phyloP scores from a whole-genome alignment of 345 rosid species.

The Citrus trifoliata region DNA sequence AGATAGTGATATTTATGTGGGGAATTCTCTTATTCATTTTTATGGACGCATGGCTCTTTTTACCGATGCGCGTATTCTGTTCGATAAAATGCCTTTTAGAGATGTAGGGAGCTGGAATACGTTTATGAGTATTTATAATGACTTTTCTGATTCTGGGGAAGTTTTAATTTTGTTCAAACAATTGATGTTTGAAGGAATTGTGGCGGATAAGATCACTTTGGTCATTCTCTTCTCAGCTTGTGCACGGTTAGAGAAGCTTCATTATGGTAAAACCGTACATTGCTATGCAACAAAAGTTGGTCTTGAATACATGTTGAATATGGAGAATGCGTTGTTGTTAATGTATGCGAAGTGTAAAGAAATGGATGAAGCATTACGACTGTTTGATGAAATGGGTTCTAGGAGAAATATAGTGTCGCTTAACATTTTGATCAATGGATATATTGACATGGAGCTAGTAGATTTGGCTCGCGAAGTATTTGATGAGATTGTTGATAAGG shows the following conservation, averaged over 20 bases:
- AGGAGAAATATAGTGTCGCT: constrained; percentile 14
- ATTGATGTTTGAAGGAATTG: not conserved
- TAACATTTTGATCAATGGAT: constrained; percentile 29
- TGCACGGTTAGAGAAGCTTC: constrained; percentile 1
- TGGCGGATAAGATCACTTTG: constrained; percentile 12
- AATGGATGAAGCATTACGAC: constrained; percentile 9
- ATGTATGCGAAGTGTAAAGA: constrained; percentile 19
- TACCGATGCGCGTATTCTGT: not conserved
- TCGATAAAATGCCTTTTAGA: constrained; percentile 18
- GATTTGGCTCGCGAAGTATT: constrained; percentile 21
- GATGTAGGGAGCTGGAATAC: constrained; percentile 27
- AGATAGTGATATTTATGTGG: constrained; percentile 14
- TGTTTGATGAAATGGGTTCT: constrained; percentile 17
- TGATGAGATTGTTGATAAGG: constrained; percentile 17
- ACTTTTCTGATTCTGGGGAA: not conserved
- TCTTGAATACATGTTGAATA: constrained; percentile 3
- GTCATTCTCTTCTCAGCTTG: constrained; percentile 19
- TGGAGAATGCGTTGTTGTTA: constrained; percentile 23
- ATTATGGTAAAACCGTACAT: constrained; percentile 21
- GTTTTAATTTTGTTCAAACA: constrained; percentile 17
- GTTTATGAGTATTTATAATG: constrained; percentile 13
- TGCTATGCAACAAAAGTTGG: constrained; percentile 23
- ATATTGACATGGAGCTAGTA: constrained; percentile 17
- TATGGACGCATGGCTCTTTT: not conserved
- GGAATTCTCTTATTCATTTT: constrained; percentile 17